A percentile compares a stretch with the other conserved stretches of the same genome.
Conservation (phyloP, 129 eudicot species). For the Flaveria trinervia region DNA sequence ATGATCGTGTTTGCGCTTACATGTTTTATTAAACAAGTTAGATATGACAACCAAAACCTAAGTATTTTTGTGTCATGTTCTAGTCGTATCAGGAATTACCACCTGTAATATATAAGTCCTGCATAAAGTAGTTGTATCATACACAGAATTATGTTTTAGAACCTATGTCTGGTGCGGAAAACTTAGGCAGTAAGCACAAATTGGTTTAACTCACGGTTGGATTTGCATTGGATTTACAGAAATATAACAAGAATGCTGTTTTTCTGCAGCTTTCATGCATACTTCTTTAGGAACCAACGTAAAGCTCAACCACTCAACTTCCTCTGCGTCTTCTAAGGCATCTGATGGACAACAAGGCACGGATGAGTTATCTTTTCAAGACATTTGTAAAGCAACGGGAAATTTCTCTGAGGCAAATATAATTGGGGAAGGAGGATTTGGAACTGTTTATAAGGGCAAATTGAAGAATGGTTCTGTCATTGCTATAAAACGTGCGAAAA, state of each 20-base stretch:
- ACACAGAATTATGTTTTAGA: slow-evolving; percentile 4
- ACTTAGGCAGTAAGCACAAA: neutral
- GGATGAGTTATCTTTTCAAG: slow-evolving; percentile 48
- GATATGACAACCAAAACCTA: neutral
- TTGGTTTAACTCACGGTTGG: neutral
- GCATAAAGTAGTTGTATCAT: neutral
- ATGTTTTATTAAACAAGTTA: neutral
- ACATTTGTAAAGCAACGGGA: slow-evolving; percentile 62
- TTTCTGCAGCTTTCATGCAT: slow-evolving; percentile 47
- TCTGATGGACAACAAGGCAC: slow-evolving; percentile 33
- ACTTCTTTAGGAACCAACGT: slow-evolving; percentile 44
- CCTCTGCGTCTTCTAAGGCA: slow-evolving; percentile 41
- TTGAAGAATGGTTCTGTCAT: slow-evolving; percentile 62
- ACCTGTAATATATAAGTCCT: neutral
- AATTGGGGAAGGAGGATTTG: slow-evolving; percentile 86
- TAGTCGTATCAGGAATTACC: neutral
- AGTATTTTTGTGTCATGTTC: neutral
- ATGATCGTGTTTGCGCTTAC: neutral
- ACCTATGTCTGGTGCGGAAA: slow-evolving; percentile 10
- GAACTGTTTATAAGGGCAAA: slow-evolving; percentile 66
- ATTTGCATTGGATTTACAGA: neutral
- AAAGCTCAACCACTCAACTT: slow-evolving; percentile 32
- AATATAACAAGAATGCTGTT: neutral
- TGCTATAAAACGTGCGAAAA: slow-evolving; percentile 78
- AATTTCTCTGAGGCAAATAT: slow-evolving; percentile 58